phyloP scores from a whole-genome alignment of 2,329 filamentous ascomycete species.

The Ophiostoma sp. region DNA sequence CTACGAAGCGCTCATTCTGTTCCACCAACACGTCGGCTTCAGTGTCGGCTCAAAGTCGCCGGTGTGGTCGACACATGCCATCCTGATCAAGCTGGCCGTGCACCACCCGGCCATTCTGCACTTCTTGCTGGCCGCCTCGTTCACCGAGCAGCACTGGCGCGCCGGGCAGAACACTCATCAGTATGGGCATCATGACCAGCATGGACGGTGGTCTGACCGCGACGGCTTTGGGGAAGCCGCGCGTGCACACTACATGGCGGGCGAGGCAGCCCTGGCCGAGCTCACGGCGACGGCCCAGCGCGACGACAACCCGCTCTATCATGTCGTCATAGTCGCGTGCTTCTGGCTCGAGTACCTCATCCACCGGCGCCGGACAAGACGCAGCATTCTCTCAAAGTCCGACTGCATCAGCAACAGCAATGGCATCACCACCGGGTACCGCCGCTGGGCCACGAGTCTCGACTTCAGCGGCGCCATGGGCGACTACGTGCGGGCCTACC shows the following conservation, averaged over 20 bases:
- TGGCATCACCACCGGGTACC: neutral
- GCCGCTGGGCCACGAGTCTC: neutral
- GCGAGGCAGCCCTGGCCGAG: neutral
- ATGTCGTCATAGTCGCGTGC: neutral
- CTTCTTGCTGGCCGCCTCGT: slow-evolving; percentile 17
- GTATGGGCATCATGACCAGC: too few relatives aligned
- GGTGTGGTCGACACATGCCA: slow-evolving; percentile 20
- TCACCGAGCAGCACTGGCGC: slow-evolving; percentile 18
- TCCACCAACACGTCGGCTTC: slow-evolving; percentile 17
- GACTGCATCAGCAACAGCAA: neutral
- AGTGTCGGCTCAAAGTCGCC: slow-evolving; percentile 18
- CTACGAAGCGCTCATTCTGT: slow-evolving; percentile 13
- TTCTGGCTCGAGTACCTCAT: slow-evolving; percentile 2
- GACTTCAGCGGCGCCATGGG: slow-evolving; percentile 3
- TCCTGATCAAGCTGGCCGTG: slow-evolving; percentile 18
- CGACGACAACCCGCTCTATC: neutral
- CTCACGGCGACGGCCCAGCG: neutral
- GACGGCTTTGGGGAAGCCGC: neutral
- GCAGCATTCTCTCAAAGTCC: neutral
- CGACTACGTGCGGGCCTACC: slow-evolving; percentile 1
- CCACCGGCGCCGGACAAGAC: neutral
- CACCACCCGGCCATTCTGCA: slow-evolving; percentile 16
- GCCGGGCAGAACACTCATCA: too few relatives aligned
- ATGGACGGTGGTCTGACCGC: too few relatives aligned
- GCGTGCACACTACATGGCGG: neutral